Evolutionary conservation across 345 rosid species (phyloP), one percentile per base, ranked within the genome.

Genomic region (Ceriops tagal): DNA sequence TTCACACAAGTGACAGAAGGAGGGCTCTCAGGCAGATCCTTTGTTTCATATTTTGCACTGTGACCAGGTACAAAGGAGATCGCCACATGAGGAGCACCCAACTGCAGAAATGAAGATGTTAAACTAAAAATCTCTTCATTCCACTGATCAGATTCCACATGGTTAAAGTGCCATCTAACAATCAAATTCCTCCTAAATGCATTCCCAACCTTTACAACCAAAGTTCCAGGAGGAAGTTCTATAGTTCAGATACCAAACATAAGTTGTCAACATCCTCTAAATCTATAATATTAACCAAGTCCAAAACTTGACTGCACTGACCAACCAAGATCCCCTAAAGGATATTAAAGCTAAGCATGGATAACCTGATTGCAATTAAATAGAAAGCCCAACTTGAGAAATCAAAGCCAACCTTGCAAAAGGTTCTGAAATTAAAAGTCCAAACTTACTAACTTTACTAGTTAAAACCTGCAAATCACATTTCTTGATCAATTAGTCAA

Each of bases 21-120:
- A 37, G 88, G 85, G 73, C 80, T 81, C 73, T 73, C 76, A 62
- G 67, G 62, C 11, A 74, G 81, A 82, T 85, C 87, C 67, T 78
- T 83, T 59, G 69, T 70, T 51, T 81, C 58, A 61, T 31, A 22
- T 61, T 79, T 82, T 77, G 27, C 81, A 20, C 69, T 77, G 9
- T 71, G 68, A 77, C 65, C 71, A 60, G 75, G 72, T 32, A 73
- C 58, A 70, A 75, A 81, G 13, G 85, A 75, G 55, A 76, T 35
- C 30, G 77, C 85, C n/a, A 51, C 57, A 53, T 81, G 80, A 64
- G 75, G 73, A 13, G 71, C 80, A 46, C 77, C 86, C 47, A 70
- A 57, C 85, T 87, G 81, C 83, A 72, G 15, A 34, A 58, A 61
- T 13, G 49, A 59, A 70, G 39, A 55, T 11, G 60, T 56, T 31